These are phyloP conservation scores for Helotiales sp. DNA, from an alignment of 2,329 filamentous ascomycete species.

Conservation along the genomic window DNA sequence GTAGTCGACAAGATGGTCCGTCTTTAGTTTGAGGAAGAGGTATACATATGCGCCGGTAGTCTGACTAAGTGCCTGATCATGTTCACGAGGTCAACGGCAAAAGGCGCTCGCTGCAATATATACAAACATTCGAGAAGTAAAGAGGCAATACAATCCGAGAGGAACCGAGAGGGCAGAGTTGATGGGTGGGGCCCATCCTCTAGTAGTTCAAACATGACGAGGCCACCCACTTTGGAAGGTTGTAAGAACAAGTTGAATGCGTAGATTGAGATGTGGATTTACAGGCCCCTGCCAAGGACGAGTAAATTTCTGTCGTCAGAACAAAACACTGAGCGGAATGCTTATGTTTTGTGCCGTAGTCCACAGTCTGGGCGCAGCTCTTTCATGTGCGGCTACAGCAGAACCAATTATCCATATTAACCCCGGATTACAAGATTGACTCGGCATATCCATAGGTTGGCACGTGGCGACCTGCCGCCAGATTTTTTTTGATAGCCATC, in stretches of 20 bases:
- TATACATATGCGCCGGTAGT: slow-evolving; percentile 1
- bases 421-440: slow-evolving; percentile 19
- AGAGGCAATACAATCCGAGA: slow-evolving; percentile 25
- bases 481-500: slow-evolving; percentile 14
- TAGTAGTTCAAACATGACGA: slow-evolving; percentile 13
- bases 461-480: slow-evolving; percentile 12
- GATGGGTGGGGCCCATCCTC: slow-evolving; percentile 13
- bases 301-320: slow-evolving; percentile 18
- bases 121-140: slow-evolving; percentile 19
- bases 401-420: slow-evolving; percentile 21
- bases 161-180: too few relatives aligned
- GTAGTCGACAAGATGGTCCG: background rate
- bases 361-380: slow-evolving; percentile 8
- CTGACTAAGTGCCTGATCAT: slow-evolving; percentile 6
- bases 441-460: slow-evolving; percentile 11
- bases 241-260: slow-evolving; percentile 8
- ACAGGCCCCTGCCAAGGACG: slow-evolving; percentile 24
- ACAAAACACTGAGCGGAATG: slow-evolving; percentile 29
- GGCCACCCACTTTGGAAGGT: slow-evolving; percentile 4
- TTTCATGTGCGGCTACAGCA: slow-evolving; percentile 13
- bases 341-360: slow-evolving; percentile 14
- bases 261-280: slow-evolving; percentile 20
- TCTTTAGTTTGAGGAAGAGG: slow-evolving; percentile 2
- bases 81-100: slow-evolving; percentile 7
- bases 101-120: slow-evolving; percentile 9